A percentile compares a stretch with the other conserved stretches of the same genome.
These are phyloP conservation scores for Rhizomucor miehei DNA, from an alignment of 371 early-diverging fungal genomes.

Conservation along the genomic window DNA sequence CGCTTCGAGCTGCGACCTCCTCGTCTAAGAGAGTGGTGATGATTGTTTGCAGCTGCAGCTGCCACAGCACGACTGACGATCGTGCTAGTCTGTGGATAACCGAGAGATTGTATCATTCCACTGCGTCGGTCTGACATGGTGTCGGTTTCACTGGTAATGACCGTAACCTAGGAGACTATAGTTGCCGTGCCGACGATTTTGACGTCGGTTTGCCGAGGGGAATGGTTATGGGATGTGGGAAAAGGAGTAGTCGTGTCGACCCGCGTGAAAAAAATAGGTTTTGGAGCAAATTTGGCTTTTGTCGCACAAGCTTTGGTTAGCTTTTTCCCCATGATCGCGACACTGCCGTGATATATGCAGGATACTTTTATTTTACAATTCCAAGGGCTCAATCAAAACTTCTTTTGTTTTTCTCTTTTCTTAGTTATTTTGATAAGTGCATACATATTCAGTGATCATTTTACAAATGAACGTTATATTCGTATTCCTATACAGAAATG, in stretches of 20 bases:
- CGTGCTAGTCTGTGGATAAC: constrained; percentile 31
- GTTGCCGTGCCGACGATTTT: not conserved
- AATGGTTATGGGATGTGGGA: not conserved
- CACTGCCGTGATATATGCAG: not conserved
- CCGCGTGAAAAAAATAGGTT: too few species aligned
- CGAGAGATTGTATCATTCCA: constrained; percentile 41
- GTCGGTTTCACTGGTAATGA: constrained; percentile 7
- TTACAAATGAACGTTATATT: constrained; percentile 18
- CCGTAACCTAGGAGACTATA: not conserved
- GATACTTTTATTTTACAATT: too few species aligned
- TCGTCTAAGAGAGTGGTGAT: constrained; percentile 34
- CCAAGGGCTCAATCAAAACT: too few species aligned
- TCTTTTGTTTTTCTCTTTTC: too few species aligned
- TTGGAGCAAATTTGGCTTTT: not conserved
- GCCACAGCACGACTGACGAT: constrained; percentile 45
- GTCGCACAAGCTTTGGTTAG: not conserved
- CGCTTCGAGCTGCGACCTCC: constrained; percentile 50
- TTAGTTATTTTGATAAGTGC: not conserved
- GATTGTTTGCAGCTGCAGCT: constrained; percentile 47
- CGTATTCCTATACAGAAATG: constrained; percentile 18
- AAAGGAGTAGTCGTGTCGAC: not conserved
- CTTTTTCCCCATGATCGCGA: not conserved
- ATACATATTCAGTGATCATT: not conserved
- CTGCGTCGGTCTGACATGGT: constrained; percentile 42
- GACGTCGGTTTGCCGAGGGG: not conserved